Evolutionary conservation across 768 basidiomycete genomes (phyloP), one percentile per base, ranked within the genome.

Genomic region (Pleurotus tuber-regium): DNA sequence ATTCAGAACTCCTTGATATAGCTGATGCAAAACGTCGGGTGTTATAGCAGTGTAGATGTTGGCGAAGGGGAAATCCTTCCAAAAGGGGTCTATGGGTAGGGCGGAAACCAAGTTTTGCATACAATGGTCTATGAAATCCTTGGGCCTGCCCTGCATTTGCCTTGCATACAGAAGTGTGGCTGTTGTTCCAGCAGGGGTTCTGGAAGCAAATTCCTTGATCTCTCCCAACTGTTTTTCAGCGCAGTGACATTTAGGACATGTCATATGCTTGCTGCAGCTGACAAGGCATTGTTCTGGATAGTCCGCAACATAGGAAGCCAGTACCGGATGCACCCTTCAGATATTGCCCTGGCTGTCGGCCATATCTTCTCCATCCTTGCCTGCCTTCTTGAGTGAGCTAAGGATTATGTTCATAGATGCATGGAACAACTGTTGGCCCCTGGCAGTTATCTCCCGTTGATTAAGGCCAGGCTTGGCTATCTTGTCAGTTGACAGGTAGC

Each of bases 1-100:
- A 46, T 74, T 75, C 57, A 79, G 60, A 2, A 76, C 53, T 0
- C 78, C 78, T 55, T 80, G 75, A 52, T 75, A 70, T 0, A 79
- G 51, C 54, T 79, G 74, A 53, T 81, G 77, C 1, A 81, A 67
- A 19, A 77, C 54, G 54, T 80, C 72, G 0, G 79, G 76, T 0
- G 73, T 73, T 35, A 81, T 64, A 4, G 64, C 64, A 0, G 31
- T 19, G 55, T 71, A 75, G 26, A 79, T 78, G 54, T 79, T 53
- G 33, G 59, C 46, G 52, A 64, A 67, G 0, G 73, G 75, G 2
- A 79, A 61, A 29, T 69, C 49, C 4, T 52, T 52, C 77, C 77
- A 78, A 56, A 77, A 78, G 1, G 73, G 73, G 2, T 59, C 18
- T n/a, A 19, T 19, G 14, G n/a, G 12, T n/a, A 12, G 14, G 18